Evolutionary conservation across 192 early-diverging fungal species (phyloP).

Genomic region (Funneliformis geosporum): DNA sequence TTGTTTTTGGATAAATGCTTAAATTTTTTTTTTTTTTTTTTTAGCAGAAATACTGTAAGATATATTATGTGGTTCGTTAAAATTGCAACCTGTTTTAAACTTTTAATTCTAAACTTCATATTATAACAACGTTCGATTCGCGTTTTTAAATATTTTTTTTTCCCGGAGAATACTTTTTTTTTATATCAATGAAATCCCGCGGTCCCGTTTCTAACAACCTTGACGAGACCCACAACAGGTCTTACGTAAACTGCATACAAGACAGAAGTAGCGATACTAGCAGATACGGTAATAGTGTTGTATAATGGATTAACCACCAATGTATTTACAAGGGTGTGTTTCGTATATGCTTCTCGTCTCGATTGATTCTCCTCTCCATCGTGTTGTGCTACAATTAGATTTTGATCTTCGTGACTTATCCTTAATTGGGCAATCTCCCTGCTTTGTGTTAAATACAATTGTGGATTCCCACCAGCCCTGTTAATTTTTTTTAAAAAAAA

Average conservation of each 20-base stretch:
- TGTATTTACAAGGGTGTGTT: slow-evolving; percentile 11
- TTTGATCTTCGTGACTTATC: neutral
- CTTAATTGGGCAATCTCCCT: neutral
- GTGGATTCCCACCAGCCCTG: neutral
- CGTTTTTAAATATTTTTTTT: no score
- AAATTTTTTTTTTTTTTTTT: neutral
- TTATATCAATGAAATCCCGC: neutral
- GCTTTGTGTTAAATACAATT: neutral
- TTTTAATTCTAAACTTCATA: no score
- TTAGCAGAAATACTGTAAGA: no score
- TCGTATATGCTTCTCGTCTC: neutral
- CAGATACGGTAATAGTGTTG: slow-evolving; percentile 15
- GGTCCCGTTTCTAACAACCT: neutral
- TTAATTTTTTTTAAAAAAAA: neutral
- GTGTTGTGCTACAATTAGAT: neutral
- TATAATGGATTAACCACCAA: slow-evolving; percentile 24
- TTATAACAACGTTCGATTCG: no score
- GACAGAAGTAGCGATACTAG: neutral
- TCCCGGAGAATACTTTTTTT: no score
- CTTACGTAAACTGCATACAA: slow-evolving; percentile 9
- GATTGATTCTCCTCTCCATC: no score
- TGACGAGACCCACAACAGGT: slow-evolving; percentile 12
- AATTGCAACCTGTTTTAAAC: no score
- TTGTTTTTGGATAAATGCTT: no score
- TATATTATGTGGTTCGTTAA: no score